A percentile compares a stretch with the other conserved stretches of the same genome.
phyloP scores from a whole-genome alignment of 139 green algal genomes.

The Astrephomene gubernaculifera region DNA sequence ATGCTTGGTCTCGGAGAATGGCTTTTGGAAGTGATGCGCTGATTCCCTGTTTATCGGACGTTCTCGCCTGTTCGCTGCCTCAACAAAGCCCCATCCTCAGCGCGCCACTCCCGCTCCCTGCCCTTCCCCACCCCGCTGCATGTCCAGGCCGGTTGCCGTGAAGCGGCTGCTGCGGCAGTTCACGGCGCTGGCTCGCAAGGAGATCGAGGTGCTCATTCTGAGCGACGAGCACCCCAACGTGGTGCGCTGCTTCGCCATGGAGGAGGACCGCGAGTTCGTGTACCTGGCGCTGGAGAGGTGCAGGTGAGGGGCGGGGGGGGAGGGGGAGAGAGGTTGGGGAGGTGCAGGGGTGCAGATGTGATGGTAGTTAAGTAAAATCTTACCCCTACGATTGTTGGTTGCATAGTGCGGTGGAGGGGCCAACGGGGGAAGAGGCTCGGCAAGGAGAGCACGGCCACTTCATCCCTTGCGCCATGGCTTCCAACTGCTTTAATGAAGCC shows the following conservation, averaged over 20 bases:
- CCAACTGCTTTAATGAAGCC: no score
- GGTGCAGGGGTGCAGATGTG: not conserved
- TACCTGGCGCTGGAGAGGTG: constrained; percentile 98
- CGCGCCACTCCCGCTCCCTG: no score
- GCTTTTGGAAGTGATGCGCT: no score
- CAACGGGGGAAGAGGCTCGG: no score
- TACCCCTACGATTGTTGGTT: no score
- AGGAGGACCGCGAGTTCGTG: constrained; percentile 97
- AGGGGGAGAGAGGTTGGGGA: not conserved
- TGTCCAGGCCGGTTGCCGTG: constrained; percentile 80
- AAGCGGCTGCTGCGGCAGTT: constrained; percentile 94
- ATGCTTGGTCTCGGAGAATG: no score
- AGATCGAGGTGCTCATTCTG: constrained; percentile 93
- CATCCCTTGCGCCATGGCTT: no score
- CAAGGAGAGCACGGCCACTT: no score
- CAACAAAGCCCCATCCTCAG: not conserved
- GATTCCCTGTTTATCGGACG: no score
- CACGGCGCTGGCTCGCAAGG: constrained; percentile 89
- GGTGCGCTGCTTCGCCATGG: constrained; percentile 95
- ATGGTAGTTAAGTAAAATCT: no score
- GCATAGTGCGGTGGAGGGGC: no score
- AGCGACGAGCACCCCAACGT: constrained; percentile 96
- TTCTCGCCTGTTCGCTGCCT: no score
- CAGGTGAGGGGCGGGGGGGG: not conserved
- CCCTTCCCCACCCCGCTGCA: not conserved